Base-by-base conservation (phyloP, 2,329 filamentous ascomycete species). In the Pleomassaria siparia region DNA sequence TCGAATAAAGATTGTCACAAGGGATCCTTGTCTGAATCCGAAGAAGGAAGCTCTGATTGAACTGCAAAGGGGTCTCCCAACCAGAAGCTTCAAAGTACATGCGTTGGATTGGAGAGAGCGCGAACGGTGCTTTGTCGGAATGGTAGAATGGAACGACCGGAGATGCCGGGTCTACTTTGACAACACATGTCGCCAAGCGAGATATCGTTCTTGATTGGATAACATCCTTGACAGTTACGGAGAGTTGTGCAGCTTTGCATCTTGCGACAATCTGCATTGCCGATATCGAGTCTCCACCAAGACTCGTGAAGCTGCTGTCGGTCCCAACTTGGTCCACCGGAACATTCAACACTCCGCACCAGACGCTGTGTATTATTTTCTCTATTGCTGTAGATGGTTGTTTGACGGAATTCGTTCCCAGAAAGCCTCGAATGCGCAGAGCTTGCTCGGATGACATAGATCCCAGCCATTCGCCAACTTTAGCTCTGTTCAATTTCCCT, bases 1-100 rank as follows among this genome's bases (percentile, higher is more conserved):
- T 2, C 43, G 49, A 8, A 64, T 54, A 0, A 35, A 57, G 26
- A 66, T 69, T 28, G 2, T 15, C 7, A 8, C 3, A 30, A 42
- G 36, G 53, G 1, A 69, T 18, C 3, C 40, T 53, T 21, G 53
- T 60, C 18, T 58, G 52, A 7, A 75, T 26, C 2, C 59, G 54
- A 2, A 76, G 53, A 1, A 66, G 52, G 37, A 74, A 72, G 21
- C 65, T 73, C 44, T 76, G 73, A 45, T 75, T 74, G 53, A 72
- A 72, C 11, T 64, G 66, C 12, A 40, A 37, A 13, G 72, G 59
- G 16, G 46, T 47, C 9, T 43, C 36, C 7, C 20, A 15, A 15
- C 47, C 20, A 2, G 43, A 25, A 37, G 52, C 43, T 9, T 66
- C 46, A 41, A 75, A 72, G 42, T 71, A 72, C 25, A 74, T 53